Percentiles rank a stretch among this genome's conserved stretches.
Conservation (phyloP, 495 filamentous ascomycete species). For the Aspergillus indologenus region DNA sequence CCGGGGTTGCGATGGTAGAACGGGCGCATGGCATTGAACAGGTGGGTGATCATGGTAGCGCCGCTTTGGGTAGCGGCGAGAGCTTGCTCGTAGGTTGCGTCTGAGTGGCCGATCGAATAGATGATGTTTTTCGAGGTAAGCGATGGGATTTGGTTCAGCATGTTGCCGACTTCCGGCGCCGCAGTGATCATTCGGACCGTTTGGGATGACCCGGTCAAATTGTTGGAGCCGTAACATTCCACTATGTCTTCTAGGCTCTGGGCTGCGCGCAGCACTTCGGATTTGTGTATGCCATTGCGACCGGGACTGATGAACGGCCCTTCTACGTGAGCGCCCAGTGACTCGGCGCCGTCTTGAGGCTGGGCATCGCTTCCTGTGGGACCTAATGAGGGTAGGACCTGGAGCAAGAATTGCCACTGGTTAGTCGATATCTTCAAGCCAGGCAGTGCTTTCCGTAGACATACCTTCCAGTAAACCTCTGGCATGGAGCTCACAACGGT, state of each 20-base stretch:
- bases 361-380: constrained; percentile 52
- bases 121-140: constrained; percentile 60
- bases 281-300: constrained; percentile 72
- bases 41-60: constrained; percentile 80
- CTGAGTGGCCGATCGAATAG: constrained; percentile 77
- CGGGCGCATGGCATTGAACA: constrained; percentile 88
- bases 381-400: constrained; percentile 70
- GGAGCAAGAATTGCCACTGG: no score
- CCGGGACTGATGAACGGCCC: constrained; percentile 73
- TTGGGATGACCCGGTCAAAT: constrained; percentile 40
- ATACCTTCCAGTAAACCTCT: constrained; percentile 65
- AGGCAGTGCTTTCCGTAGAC: no score
- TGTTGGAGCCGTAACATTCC: constrained; percentile 64
- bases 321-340: constrained; percentile 80
- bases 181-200: constrained; percentile 74
- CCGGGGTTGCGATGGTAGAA: constrained; percentile 83
- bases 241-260: constrained; percentile 56
- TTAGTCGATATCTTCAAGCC: no score
- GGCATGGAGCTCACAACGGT: constrained; percentile 64
- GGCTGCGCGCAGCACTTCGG: constrained; percentile 55
- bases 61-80: constrained; percentile 62
- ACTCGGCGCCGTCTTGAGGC: constrained; percentile 66
- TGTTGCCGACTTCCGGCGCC: constrained; percentile 70
- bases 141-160: constrained; percentile 57
- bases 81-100: constrained; percentile 74